These are phyloP conservation scores for Diplocarpon mali DNA, from an alignment of 2,329 filamentous ascomycete genomes.

Conservation along the genomic window DNA sequence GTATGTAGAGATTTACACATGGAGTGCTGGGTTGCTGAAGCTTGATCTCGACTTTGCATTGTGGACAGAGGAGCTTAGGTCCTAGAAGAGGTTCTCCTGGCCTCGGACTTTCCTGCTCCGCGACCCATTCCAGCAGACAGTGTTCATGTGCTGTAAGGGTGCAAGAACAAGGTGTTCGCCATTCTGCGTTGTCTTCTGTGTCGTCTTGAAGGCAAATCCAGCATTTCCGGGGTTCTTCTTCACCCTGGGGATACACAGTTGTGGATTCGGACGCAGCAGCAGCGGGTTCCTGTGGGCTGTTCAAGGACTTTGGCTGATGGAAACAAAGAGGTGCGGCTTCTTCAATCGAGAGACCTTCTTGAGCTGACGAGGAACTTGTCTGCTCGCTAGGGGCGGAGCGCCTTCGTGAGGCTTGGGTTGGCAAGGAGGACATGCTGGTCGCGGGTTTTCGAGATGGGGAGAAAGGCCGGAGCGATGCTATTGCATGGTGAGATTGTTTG, in stretches of 20 bases:
- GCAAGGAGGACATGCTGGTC: conserved; percentile 7
- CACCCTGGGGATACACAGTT: background rate
- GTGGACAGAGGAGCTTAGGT: conserved; percentile 68
- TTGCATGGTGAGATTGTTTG: background rate
- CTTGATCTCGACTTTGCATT: conserved; percentile 75
- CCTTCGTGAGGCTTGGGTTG: conserved; percentile 9
- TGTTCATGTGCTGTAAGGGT: conserved; percentile 83
- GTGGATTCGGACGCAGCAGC: background rate
- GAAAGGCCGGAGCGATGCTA: background rate
- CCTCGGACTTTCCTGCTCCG: conserved; percentile 66
- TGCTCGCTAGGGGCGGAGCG: conserved; percentile 6
- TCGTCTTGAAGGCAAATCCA: conserved; percentile 54
- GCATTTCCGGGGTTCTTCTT: conserved; percentile 34
- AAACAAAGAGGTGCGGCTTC: background rate
- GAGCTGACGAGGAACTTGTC: conserved; percentile 1
- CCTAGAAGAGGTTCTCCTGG: conserved; percentile 36
- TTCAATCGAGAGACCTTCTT: background rate
- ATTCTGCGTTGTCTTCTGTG: conserved; percentile 41
- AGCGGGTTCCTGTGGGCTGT: background rate
- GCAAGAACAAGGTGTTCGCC: conserved; percentile 86
- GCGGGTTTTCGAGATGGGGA: background rate
- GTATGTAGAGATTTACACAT: conserved; percentile 39
- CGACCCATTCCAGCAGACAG: conserved; percentile 85
- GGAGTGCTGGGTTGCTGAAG: conserved; percentile 65
- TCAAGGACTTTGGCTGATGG: background rate